Base-by-base conservation (phyloP, 140 eudicot genomes). In the Cichorium intybus region DNA sequence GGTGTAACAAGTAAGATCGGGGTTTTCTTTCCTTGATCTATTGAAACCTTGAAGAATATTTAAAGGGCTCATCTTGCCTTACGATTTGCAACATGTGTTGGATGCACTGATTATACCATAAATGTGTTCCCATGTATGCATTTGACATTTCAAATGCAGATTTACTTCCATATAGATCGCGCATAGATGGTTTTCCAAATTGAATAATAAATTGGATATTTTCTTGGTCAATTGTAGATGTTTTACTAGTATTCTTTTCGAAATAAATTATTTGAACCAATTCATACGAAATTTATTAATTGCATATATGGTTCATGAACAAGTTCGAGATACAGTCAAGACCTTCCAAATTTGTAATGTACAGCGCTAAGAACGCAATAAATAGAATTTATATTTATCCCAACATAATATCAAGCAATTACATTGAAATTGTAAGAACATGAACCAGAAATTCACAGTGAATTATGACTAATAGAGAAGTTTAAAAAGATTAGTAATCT, bases 241-340 rank as follows among this genome's bases (percentile, higher is more conserved):
- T 31, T 2, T 57, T 43, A 1, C 11, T 9, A 28, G 15, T 2
- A 22, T 64, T 29, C n/a, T 48, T 7, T 27, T 48, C 22, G 20
- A 43, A 43, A 43, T 43, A 20, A 15, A 43, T 43, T 43, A 15
- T 20, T 43, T 43, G 7, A 15, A 43, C 5, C 7, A 14, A 3
- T 14, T 15, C 18, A 43, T 43, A 10, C 2, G 18, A 43, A 43
- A 14, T 0, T 43, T 43, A 14, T 43, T 43, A 43, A 43, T 14
- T 43, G 49, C 49, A 43, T 24, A 60, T 70, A 60, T 39, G 73
- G 73, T 53, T 54, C 64, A 54, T 55, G 64, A 54, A 68, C 54
- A 55, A n/a, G 27, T 33, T 10, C 56, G 7, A 24, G 11, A 6
- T 20, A 16, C 49, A 10, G 20, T 46, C 23, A 58, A 15, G 24